Percentiles rank a stretch among this genome's conserved stretches.
These are phyloP conservation scores for Pythium coloratum DNA, from an alignment of 352 stramenopile genomes.

Conservation along the genomic window DNA sequence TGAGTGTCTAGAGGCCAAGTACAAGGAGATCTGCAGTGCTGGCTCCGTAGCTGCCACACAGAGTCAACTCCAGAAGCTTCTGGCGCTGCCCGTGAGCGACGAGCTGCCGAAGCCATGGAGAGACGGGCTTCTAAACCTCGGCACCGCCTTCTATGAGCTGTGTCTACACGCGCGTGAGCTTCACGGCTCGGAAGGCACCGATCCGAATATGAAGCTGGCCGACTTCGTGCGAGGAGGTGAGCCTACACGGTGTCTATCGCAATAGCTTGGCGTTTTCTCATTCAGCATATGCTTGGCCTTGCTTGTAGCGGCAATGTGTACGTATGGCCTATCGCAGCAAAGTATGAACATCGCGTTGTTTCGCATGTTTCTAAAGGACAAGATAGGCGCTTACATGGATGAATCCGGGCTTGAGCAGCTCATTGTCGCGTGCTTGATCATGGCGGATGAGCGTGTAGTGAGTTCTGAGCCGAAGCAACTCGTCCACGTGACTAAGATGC, in stretches of 20 bases:
- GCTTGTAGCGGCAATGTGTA: slow-evolving; percentile 58
- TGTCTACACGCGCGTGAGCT: slow-evolving; percentile 42
- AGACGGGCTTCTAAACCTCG: slow-evolving; percentile 29
- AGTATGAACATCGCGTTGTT: slow-evolving; percentile 56
- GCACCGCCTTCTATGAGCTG: slow-evolving; percentile 49
- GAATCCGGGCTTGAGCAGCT: slow-evolving; percentile 47
- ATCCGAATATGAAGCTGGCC: slow-evolving; percentile 30
- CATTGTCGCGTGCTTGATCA: slow-evolving; percentile 50
- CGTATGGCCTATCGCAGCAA: slow-evolving; percentile 65
- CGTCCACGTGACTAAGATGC: slow-evolving; percentile 37
- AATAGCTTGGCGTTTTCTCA: background rate
- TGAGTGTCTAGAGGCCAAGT: slow-evolving; percentile 54
- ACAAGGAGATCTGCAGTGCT: slow-evolving; percentile 33
- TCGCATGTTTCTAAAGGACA: slow-evolving; percentile 46
- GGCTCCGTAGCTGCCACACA: slow-evolving; percentile 26
- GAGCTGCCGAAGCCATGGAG: slow-evolving; percentile 33
- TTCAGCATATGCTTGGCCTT: background rate
- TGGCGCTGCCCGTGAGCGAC: slow-evolving; percentile 40
- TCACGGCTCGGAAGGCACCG: slow-evolving; percentile 19
- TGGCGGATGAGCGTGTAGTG: slow-evolving; percentile 38
- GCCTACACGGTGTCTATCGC: no score
- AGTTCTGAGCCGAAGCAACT: slow-evolving; percentile 34
- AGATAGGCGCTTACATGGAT: slow-evolving; percentile 29
- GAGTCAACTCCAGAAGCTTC: slow-evolving; percentile 47
- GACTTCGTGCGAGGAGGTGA: slow-evolving; percentile 73